A percentile compares a stretch with the other conserved stretches of the same genome.
Evolutionary conservation across 768 basidiomycete genomes (phyloP).

Genomic region (Plicaturopsis crispa): DNA sequence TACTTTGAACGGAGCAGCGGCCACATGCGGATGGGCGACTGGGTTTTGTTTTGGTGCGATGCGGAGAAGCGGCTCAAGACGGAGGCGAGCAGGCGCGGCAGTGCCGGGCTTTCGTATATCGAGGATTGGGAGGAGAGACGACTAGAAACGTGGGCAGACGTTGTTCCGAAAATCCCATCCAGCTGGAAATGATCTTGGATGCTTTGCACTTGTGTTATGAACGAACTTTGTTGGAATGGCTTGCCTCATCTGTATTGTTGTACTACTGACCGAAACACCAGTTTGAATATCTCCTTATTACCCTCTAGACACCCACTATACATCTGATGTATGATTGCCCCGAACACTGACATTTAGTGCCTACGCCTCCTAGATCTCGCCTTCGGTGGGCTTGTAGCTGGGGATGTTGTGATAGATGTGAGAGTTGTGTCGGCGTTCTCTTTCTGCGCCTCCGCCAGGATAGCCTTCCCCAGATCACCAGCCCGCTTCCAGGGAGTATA

Average conservation of each 20-base stretch:
- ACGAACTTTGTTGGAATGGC: constrained; percentile 8
- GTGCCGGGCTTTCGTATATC: constrained; percentile 60
- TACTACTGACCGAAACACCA: constrained; percentile 1
- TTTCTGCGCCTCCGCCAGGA: constrained; percentile 17
- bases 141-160: constrained; percentile 59
- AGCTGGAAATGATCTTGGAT: constrained; percentile 51
- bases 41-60: constrained; percentile 99
- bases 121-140: constrained; percentile 75
- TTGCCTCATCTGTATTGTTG: not conserved
- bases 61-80: constrained; percentile 78
- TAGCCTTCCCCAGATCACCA: constrained; percentile 20
- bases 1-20: constrained; percentile 96
- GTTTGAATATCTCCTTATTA: constrained; percentile 2
- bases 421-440: constrained; percentile 26
- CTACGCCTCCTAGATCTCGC: too few relatives aligned
- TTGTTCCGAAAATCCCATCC: constrained; percentile 65
- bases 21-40: constrained; percentile 76
- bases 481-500: constrained; percentile 44
- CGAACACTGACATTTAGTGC: too few relatives aligned
- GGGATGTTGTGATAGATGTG: constrained; percentile 16
- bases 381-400: constrained; percentile 15
- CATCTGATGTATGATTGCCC: too few relatives aligned
- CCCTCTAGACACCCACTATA: not conserved
- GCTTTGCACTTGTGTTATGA: too few relatives aligned
- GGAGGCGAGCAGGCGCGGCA: constrained; percentile 58